phyloP scores from a whole-genome alignment of 768 basidiomycete species.

The Mrakia hoshinonis region DNA sequence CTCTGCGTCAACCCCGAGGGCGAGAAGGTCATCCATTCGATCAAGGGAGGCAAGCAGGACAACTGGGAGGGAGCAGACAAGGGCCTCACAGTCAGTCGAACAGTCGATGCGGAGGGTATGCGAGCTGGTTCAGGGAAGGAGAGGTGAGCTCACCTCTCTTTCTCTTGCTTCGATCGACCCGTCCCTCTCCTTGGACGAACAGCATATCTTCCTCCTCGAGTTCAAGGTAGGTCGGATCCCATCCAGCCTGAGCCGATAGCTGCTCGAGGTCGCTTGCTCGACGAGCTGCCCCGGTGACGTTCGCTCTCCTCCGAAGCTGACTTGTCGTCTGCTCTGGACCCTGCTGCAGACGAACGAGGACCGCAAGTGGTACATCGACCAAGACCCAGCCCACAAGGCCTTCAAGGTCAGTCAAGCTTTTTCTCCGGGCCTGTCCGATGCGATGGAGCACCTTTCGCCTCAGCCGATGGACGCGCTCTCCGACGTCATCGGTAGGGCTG shows the following conservation, averaged over 20 bases:
- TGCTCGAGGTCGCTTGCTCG: too few species aligned
- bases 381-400: slow-evolving; percentile 6
- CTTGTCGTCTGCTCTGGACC: not conserved
- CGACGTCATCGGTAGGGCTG: too few species aligned
- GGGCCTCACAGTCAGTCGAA: not conserved
- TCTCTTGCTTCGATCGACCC: not conserved
- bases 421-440: not conserved
- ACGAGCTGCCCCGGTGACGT: too few species aligned
- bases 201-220: slow-evolving; percentile 20
- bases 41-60: slow-evolving; percentile 19
- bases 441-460: not conserved
- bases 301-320: not conserved
- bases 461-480: not conserved
- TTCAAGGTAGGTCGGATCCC: slow-evolving; percentile 10
- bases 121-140: not conserved
- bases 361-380: not conserved
- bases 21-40: not conserved
- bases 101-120: not conserved
- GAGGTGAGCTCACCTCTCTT: not conserved
- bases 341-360: slow-evolving; percentile 12
- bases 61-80: slow-evolving; percentile 3
- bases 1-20: not conserved
- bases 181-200: not conserved
- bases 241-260: too few species aligned
- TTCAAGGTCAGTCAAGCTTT: slow-evolving; percentile 17